A percentile compares a stretch with the other conserved stretches of the same genome.
Conservation (phyloP, 1,284 basidiomycete genomes). For the Fomitopsis schrenkii region DNA sequence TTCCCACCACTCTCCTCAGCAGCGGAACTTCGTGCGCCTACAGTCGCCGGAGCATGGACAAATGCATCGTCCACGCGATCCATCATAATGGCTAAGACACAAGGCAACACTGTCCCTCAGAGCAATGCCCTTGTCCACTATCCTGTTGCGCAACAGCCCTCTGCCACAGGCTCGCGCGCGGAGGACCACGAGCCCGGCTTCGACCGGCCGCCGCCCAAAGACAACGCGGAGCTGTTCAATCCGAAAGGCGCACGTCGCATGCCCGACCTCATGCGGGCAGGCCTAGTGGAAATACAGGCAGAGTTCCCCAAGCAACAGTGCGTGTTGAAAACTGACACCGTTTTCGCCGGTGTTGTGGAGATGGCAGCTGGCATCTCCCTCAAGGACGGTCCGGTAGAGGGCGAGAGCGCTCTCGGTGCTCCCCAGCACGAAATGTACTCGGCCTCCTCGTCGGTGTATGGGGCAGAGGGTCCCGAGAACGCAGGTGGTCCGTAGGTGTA, state of each 20-base stretch:
- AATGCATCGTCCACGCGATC: constrained; percentile 50
- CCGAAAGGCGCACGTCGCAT: constrained; percentile 34
- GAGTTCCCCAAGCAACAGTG: constrained; percentile 2
- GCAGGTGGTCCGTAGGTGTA: constrained; percentile 9
- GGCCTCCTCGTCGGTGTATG: neutral
- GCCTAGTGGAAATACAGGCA: neutral
- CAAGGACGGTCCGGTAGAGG: constrained; percentile 4
- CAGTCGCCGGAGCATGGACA: constrained; percentile 64
- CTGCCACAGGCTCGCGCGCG: constrained; percentile 22
- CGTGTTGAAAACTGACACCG: constrained; percentile 5
- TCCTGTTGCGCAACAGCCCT: constrained; percentile 20
- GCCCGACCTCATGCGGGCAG: neutral
- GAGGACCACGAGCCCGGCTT: constrained; percentile 49
- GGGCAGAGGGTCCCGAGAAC: constrained; percentile 2
- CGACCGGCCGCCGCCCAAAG: constrained; percentile 46
- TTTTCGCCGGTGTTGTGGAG: constrained; percentile 14
- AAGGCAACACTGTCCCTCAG: constrained; percentile 17
- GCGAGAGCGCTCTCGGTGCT: neutral
- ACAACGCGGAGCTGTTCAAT: constrained; percentile 50
- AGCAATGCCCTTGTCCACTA: constrained; percentile 37
- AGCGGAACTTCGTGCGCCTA: constrained; percentile 45
- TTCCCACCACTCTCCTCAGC: constrained; percentile 64
- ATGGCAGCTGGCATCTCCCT: constrained; percentile 16
- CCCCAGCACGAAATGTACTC: neutral
- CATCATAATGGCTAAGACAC: constrained; percentile 41